phyloP scores from a whole-genome alignment of 2,329 filamentous ascomycete species.

The Colletotrichum tanaceti region DNA sequence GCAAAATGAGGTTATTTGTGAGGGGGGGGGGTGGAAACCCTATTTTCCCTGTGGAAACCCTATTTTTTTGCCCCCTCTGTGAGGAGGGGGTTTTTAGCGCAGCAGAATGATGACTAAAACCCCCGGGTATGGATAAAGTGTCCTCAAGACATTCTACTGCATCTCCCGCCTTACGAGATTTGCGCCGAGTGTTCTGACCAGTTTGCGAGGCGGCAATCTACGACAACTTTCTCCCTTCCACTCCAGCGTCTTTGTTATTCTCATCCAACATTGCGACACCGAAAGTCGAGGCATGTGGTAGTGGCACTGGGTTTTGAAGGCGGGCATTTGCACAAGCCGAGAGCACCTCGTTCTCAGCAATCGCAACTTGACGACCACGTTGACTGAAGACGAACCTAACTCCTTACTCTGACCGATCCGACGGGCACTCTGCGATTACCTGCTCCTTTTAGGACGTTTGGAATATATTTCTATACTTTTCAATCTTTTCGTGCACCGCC shows the following conservation, averaged over 20 bases:
- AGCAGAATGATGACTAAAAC: too few relatives aligned
- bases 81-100: too few relatives aligned
- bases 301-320: constrained; percentile 16
- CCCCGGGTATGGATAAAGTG: constrained; percentile 43
- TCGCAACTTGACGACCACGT: constrained; percentile 9
- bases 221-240: neutral
- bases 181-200: constrained; percentile 35
- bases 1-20: too few relatives aligned
- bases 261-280: neutral
- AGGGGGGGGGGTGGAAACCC: too few relatives aligned
- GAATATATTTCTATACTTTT: neutral
- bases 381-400: constrained; percentile 1
- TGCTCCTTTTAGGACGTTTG: neutral
- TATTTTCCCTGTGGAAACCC: too few relatives aligned
- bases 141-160: constrained; percentile 34
- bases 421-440: neutral
- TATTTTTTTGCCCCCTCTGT: too few relatives aligned
- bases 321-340: constrained; percentile 39
- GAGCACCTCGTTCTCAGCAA: constrained; percentile 12
- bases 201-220: constrained; percentile 21
- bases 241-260: neutral
- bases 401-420: neutral
- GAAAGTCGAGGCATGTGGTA: constrained; percentile 36
- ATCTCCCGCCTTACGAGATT: constrained; percentile 31
- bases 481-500: neutral